These are phyloP conservation scores for Ceriops zippeliana DNA, from an alignment of 345 rosid genomes.

Conservation along the genomic window DNA sequence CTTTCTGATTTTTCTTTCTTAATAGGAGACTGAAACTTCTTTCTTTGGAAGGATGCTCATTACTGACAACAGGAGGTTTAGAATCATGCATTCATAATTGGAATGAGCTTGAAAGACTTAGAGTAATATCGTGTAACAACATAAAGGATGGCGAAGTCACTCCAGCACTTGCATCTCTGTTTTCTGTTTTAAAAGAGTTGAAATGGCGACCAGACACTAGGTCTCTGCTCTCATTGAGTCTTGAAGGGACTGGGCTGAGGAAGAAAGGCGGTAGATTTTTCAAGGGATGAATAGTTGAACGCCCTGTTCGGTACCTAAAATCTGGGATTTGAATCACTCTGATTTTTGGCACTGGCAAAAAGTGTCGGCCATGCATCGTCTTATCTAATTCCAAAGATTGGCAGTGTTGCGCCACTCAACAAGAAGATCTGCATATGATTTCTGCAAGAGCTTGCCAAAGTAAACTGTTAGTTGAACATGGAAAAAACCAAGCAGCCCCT, in stretches of 20 bases:
- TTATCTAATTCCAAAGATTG: not conserved
- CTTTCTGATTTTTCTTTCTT: conserved; percentile 9
- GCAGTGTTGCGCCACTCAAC: not conserved
- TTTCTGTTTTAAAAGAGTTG: conserved; percentile 69
- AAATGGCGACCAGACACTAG: conserved; percentile 90
- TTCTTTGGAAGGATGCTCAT: conserved; percentile 79
- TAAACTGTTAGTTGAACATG: not conserved
- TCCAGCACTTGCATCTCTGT: conserved; percentile 63
- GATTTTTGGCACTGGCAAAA: not conserved
- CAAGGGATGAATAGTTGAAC: conserved; percentile 41
- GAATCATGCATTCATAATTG: conserved; percentile 67
- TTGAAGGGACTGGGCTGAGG: conserved; percentile 66
- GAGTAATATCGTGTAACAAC: conserved; percentile 64
- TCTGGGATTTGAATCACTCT: not conserved
- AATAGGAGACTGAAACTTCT: conserved; percentile 69
- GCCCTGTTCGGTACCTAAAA: not conserved
- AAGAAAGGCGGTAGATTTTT: conserved; percentile 71
- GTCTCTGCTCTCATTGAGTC: conserved; percentile 58
- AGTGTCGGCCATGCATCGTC: too few species aligned
- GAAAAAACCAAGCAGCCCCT: not conserved
- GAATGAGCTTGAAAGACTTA: conserved; percentile 65
- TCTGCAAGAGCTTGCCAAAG: not conserved
- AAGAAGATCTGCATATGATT: not conserved
- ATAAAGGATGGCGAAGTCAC: conserved; percentile 69
- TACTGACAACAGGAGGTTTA: conserved; percentile 69